Percentiles rank a stretch among this genome's conserved stretches.
phyloP scores from a whole-genome alignment of 2,329 filamentous ascomycete species.

The Plectosphaerella cucumerina region DNA sequence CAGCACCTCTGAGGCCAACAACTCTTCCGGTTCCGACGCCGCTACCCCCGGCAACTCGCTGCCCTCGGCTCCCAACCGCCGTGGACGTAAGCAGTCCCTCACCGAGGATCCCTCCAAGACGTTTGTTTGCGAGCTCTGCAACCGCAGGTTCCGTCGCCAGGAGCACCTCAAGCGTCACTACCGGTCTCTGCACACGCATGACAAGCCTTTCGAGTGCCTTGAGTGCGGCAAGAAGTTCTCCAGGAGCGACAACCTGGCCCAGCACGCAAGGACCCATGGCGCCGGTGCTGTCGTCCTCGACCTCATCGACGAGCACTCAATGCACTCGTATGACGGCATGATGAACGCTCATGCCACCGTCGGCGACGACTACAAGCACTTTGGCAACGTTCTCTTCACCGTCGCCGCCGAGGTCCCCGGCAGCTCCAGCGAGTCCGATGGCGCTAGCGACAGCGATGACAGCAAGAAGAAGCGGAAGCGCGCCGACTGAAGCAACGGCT shows the following conservation, averaged over 20 bases:
- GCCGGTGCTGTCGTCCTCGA: constrained; percentile 88
- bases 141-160: constrained; percentile 93
- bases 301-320: constrained; percentile 69
- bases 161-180: constrained; percentile 99
- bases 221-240: constrained; percentile 99
- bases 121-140: constrained; percentile 94
- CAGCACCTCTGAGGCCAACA: constrained; percentile 38
- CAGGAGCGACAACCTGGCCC: constrained; percentile 91
- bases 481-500: constrained; percentile 45
- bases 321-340: constrained; percentile 34
- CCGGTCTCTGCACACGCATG: constrained; percentile 94
- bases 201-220: constrained; percentile 96
- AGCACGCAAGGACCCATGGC: constrained; percentile 92
- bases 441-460: constrained; percentile 41
- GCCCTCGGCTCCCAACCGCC: constrained; percentile 62
- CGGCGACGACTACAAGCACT: constrained; percentile 57
- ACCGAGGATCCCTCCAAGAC: constrained; percentile 98
- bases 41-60: constrained; percentile 34
- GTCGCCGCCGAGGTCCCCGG: constrained; percentile 70
- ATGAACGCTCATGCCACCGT: constrained; percentile 37
- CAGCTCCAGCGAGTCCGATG: constrained; percentile 57
- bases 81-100: constrained; percentile 95
- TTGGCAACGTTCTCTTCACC: constrained; percentile 79
- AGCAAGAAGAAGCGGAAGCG: constrained; percentile 83
- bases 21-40: background rate